Evolutionary conservation across 768 basidiomycete species (phyloP), one percentile per base, ranked within the genome.

Genomic region (Suillus lakei): DNA sequence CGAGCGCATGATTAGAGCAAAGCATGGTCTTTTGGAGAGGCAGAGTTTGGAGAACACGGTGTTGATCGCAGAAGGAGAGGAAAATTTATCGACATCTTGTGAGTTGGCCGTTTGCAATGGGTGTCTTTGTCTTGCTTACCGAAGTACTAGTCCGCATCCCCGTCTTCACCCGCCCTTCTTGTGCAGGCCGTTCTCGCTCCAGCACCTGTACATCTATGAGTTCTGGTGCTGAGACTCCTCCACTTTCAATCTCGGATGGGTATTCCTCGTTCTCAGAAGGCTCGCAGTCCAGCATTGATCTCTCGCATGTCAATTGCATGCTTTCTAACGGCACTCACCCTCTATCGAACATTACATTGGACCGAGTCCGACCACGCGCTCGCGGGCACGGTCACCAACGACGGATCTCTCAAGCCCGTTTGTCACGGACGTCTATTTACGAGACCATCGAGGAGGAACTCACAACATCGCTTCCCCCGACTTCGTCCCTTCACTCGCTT

Each of bases 381-480:
- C 84, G 83, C 21, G 89, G 91, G 0, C 83, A 86, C 44, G 89
- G 91, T 2, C 91, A 92, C 72, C 88, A 88, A 44, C 88, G 91
- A 41, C 85, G 91, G 2, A 84, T 87, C 59, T 91, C 91, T 2
- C 84, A 87, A 56, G 83, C 86, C 34, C 85, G 86, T 23, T 82
- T 84, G 10, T 89, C 89, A 15, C 83, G 89, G 5, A 79, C 86
- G 0, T 93, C 92, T 0, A 84, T 91, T 0, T 93, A 92, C 68
- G 92, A 93, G 73, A 93, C 90, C 0, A 93, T 94, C 56, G 83
- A 92, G 63, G 92, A 94, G 69, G 93, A 93, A 67, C 72, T 80
- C 15, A 79, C 81, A 5, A 81, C 79, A 0, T 61, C 75, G 3
- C 48, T 68, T 10, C 76, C 79, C 4, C 56, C 70, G 1, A 60